A percentile compares a stretch with the other conserved stretches of the same genome.
Evolutionary conservation across 202 grass and related monocot species (phyloP).

Genomic region (Bolboschoenoplectus hybrid): DNA sequence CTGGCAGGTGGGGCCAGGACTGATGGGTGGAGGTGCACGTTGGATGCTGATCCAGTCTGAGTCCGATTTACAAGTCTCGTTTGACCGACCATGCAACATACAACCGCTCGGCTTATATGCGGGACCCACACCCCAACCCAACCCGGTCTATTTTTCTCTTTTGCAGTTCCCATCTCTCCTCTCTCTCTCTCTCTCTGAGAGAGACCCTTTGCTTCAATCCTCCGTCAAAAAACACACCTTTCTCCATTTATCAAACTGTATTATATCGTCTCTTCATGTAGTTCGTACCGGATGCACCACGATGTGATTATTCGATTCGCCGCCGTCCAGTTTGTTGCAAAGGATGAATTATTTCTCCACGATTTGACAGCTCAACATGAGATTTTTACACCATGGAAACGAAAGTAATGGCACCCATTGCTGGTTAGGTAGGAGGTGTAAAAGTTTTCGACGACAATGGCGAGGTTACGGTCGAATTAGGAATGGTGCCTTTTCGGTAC

Average conservation of each 20-base stretch:
- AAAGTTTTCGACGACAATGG: not conserved
- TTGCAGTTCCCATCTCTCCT: not conserved
- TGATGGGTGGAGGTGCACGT: not conserved
- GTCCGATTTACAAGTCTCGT: not conserved
- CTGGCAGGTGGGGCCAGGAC: not conserved
- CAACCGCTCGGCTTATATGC: not conserved
- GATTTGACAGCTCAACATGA: no score
- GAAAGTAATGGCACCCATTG: no score
- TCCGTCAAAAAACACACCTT: no score
- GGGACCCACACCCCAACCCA: not conserved
- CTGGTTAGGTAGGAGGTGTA: not conserved
- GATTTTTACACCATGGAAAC: no score
- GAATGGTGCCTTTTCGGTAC: not conserved
- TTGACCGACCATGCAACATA: conserved; percentile 6
- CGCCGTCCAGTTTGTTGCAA: no score
- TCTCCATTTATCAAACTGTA: no score
- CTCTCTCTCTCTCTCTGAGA: not conserved
- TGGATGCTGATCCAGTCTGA: conserved; percentile 31
- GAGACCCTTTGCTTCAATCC: not conserved
- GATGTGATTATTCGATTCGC: no score
- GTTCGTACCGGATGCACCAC: no score
- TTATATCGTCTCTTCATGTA: no score
- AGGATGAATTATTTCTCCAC: no score
- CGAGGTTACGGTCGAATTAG: not conserved
- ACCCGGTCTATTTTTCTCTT: not conserved